Evolutionary conservation across 2,329 filamentous ascomycete species (phyloP).

Genomic region (Colletotrichum camelliae): DNA sequence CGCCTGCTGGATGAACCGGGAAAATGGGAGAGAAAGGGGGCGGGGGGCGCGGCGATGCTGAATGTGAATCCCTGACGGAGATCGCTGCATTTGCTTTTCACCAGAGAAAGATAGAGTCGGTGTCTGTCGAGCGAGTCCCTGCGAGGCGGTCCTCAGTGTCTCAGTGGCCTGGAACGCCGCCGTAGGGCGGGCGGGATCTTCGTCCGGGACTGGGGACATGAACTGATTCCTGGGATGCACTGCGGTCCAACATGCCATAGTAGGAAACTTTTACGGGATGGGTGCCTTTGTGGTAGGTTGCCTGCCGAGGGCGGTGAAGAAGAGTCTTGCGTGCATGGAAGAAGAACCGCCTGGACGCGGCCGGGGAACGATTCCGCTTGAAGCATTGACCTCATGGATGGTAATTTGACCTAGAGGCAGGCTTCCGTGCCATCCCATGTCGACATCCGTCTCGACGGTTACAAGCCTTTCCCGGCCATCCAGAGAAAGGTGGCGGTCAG

Average conservation of each 20-base stretch:
- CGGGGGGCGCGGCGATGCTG: background rate
- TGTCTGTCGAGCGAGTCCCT: background rate
- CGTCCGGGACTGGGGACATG: background rate
- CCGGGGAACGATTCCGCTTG: background rate
- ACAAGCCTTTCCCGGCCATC: background rate
- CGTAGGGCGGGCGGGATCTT: conserved; percentile 1
- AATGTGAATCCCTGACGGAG: conserved; percentile 6
- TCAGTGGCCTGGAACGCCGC: background rate
- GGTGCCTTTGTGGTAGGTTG: background rate
- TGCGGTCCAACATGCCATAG: background rate
- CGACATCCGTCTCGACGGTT: background rate
- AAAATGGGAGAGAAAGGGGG: background rate
- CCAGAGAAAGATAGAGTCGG: background rate
- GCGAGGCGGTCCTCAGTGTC: background rate
- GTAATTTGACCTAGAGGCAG: background rate
- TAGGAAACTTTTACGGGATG: background rate
- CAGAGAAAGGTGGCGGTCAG: background rate
- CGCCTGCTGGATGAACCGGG: background rate
- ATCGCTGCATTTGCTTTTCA: background rate
- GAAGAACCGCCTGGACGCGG: background rate
- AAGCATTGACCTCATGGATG: background rate
- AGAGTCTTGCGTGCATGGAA: background rate
- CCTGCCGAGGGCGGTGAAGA: background rate
- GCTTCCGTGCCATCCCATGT: background rate
- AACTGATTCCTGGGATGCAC: background rate